These are phyloP conservation scores for Neonectria magnoliae DNA, from an alignment of 2,329 filamentous ascomycete species.

Conservation along the genomic window DNA sequence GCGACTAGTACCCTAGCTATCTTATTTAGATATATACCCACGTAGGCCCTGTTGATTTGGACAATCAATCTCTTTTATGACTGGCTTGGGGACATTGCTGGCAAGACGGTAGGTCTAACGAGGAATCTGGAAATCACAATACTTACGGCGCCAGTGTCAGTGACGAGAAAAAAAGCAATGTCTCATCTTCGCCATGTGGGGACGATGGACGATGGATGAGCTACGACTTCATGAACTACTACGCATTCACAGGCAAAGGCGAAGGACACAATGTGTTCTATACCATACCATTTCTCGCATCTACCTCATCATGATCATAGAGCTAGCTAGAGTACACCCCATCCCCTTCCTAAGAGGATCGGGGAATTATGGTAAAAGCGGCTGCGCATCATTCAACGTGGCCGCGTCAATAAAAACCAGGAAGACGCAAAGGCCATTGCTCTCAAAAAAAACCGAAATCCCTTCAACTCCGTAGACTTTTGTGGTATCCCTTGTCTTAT, in stretches of 20 bases:
- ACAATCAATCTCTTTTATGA: not conserved
- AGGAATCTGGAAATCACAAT: too few species aligned
- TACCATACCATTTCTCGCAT: conserved; percentile 49
- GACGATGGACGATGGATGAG: not conserved
- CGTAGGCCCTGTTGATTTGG: conserved; percentile 14
- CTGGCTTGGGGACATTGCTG: not conserved
- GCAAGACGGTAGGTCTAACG: not conserved
- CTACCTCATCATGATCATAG: conserved; percentile 55
- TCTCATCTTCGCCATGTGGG: not conserved
- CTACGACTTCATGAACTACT: not conserved
- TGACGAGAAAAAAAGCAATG: not conserved
- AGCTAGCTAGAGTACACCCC: conserved; percentile 55
- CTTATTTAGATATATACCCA: conserved; percentile 33
- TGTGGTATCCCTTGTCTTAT: conserved; percentile 49
- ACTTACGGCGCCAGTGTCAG: not conserved
- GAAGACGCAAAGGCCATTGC: conserved; percentile 48
- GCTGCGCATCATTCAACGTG: conserved; percentile 38
- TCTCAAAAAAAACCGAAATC: conserved; percentile 46
- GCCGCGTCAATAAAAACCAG: conserved; percentile 45
- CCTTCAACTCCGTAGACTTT: conserved; percentile 57
- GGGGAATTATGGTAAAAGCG: conserved; percentile 50
- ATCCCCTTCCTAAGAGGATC: conserved; percentile 36
- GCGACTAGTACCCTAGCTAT: conserved; percentile 1
- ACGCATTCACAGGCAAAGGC: not conserved
- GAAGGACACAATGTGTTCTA: conserved; percentile 31